A percentile compares a stretch with the other conserved stretches of the same genome.
These are phyloP conservation scores for Seiridium unicorne DNA, from an alignment of 2,329 filamentous ascomycete genomes.

Conservation along the genomic window DNA sequence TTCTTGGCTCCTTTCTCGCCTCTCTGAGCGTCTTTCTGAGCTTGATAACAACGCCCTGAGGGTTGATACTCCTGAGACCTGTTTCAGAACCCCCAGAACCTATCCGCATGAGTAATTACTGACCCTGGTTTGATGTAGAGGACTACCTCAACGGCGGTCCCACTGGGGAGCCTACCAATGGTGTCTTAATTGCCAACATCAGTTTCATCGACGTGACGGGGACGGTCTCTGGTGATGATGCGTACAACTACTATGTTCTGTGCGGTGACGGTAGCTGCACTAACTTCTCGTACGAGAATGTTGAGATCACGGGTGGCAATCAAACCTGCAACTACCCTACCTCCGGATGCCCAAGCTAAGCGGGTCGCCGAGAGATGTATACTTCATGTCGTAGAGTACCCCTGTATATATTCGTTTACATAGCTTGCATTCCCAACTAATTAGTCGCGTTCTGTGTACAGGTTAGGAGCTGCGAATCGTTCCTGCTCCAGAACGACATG, in stretches of 20 bases:
- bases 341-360: conserved; percentile 2
- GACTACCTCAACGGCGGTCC: conserved; percentile 29
- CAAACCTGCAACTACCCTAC: conserved; percentile 1
- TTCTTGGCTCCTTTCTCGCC: too few species aligned
- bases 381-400: too few species aligned
- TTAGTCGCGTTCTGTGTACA: too few species aligned
- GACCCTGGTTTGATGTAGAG: background rate
- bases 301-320: background rate
- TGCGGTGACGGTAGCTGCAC: conserved; percentile 28
- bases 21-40: too few species aligned
- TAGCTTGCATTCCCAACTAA: too few species aligned
- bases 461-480: too few species aligned
- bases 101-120: too few species aligned
- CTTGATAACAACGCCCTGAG: too few species aligned
- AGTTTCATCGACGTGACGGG: conserved; percentile 26
- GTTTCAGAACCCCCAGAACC: too few species aligned
- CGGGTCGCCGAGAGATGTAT: background rate
- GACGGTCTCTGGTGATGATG: background rate
- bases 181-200: conserved; percentile 38
- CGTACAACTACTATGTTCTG: conserved; percentile 25
- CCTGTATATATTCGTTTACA: too few species aligned
- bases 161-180: conserved; percentile 35
- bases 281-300: conserved; percentile 7
- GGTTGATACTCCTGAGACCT: too few species aligned
- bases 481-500: too few species aligned